Evolutionary conservation across 129 eudicot genomes (phyloP), one percentile per base, ranked within the genome.

Genomic region (Tanacetum coccineum): DNA sequence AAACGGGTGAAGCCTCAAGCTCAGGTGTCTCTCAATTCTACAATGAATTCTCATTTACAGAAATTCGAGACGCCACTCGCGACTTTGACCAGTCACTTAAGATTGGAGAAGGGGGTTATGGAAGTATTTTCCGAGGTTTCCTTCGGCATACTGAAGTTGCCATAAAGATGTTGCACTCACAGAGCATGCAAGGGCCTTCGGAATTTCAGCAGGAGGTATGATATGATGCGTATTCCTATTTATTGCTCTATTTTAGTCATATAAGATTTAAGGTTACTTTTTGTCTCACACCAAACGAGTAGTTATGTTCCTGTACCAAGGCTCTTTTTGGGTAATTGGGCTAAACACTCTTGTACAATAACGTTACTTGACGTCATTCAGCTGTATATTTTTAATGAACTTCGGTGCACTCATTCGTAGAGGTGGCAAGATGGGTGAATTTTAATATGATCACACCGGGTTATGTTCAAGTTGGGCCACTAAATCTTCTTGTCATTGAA

Each of bases 51-150:
- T 74, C 81, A 8, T 87, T 82, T 62, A 51, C 73, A 2, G 97
- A 90, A 81, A 73, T 90, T 74, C 74, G 75, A 75, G 86, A 82
- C 54, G 95, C 95, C 45, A 90, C 95, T 55, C 32, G 14, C 39
- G 70, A 77, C 66, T 90, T 90, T 68, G 84, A 86, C 73, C 72
- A 60, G 17, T 67, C 75, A n/a, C 72, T 83, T 74, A 90, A 85
- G 81, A 85, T 90, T 51, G 97, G 97, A 17, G 95, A 85, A 85
- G 95, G 97, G 40, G 86, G 89, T 72, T 90, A 84, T 76, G 97
- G 95, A 72, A 82, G 78, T 72, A 87, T 85, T 19, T 90, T 74
- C 57, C 79, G 71, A 68, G 87, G 90, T 26, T 53, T 79, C 28
- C 83, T 90, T 74, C 85, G 90, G 51, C 85, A 81, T 59, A 87